Base-by-base conservation (phyloP, 73 alveolate species). In the Paramecium octaurelia region DNA sequence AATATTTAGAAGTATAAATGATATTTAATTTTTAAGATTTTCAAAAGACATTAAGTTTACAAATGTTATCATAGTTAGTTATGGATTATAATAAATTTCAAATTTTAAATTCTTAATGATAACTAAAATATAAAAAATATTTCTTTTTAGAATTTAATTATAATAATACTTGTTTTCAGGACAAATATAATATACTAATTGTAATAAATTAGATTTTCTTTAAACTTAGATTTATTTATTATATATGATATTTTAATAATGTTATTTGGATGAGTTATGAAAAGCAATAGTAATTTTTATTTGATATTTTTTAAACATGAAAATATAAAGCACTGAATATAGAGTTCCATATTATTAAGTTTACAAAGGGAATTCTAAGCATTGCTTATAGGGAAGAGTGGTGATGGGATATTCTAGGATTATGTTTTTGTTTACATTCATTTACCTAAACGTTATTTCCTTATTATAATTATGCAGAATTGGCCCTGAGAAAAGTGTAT, bases 341-440 rank as follows among this genome's bases (percentile, higher is more conserved):
- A 64, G 31, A 64, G 84, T 64, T 64, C 84, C 84, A 64, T 64
- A 64, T 34, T 64, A 64, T 64, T 27, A 64, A 64, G 84, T 64
- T 12, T 64, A 64, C 24, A 31, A 24, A 7, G 84, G 84, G 46
- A 64, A 64, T 64, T 64, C 84, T 64, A 64, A 64, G 9, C 84
- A 64, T 64, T 64, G 84, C 4, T 64, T 64, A 11, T 0, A 27
- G 12, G 84, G 84, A 64, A 27, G 84, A 10, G 42, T 64, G 4
- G 84, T 64, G 5, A 64, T 64, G 84, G 84, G 84, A 27, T 31
- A 64, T 64, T 64, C 84, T 3, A 27, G 84, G 14, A 21, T 64
- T 3, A 64, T 64, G 84, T 64, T 64, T 64, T 18, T 64, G 18
- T 64, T 64, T 20, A 31, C 84, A 31, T 64, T 64, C 44, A 31